These are phyloP conservation scores for Asterionellopsis glacialis DNA, from an alignment of 108 stramenopile genomes.

Conservation along the genomic window DNA sequence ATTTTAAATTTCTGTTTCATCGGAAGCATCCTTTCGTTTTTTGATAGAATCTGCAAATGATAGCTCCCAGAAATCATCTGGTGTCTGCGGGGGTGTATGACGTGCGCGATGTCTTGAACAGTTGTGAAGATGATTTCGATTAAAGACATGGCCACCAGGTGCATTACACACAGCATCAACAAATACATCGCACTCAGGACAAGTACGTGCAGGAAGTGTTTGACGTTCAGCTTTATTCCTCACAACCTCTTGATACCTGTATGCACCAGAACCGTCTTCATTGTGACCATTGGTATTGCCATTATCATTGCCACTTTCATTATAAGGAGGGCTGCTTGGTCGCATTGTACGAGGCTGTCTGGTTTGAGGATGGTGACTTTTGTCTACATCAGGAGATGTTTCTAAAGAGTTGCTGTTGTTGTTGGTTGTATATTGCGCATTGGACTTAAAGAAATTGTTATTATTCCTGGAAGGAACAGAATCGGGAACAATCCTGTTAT, in stretches of 20 bases:
- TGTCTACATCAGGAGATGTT: not conserved
- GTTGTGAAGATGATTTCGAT: not conserved
- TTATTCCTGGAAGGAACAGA: not conserved
- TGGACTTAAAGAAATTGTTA: not conserved
- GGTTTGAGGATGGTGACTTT: not conserved
- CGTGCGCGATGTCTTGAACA: constrained; percentile 1
- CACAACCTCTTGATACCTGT: not conserved
- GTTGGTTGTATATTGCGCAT: not conserved
- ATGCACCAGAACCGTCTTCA: not conserved
- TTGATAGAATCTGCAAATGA: not conserved
- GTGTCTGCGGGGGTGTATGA: not conserved
- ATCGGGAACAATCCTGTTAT: no score
- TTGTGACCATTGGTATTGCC: not conserved
- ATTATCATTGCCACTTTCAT: not conserved
- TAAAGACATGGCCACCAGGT: not conserved
- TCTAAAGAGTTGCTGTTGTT: not conserved
- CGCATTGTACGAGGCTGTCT: not conserved
- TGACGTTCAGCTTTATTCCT: not conserved
- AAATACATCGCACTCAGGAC: not conserved
- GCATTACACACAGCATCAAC: not conserved
- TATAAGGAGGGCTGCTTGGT: not conserved
- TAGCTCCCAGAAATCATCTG: not conserved
- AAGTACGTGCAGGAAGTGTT: not conserved
- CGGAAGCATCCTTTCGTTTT: not conserved
- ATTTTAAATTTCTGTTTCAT: not conserved